These are phyloP conservation scores for Hanseniaspora pseudoguilliermondii DNA, from an alignment of 805 yeast genomes.

Conservation along the genomic window DNA sequence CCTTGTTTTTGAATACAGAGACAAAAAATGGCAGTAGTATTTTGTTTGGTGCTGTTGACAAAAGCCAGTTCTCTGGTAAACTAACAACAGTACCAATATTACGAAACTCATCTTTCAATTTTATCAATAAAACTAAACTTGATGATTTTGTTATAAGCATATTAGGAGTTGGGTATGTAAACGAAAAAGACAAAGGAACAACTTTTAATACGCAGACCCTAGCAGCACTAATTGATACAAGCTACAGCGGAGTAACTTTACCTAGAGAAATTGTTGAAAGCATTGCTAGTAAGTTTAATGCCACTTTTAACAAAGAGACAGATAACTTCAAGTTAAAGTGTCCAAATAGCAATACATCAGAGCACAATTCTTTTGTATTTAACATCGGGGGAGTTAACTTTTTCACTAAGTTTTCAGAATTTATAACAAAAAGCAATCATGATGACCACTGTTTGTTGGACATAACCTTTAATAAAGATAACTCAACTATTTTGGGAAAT, in stretches of 20 bases:
- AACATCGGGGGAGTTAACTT: constrained; percentile 51
- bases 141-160: constrained; percentile 22
- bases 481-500: constrained; percentile 38
- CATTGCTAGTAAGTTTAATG: constrained; percentile 27
- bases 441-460: constrained; percentile 34
- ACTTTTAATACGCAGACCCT: constrained; percentile 21
- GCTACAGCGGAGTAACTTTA: constrained; percentile 32
- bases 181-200: not conserved
- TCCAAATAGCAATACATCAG: constrained; percentile 15
- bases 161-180: constrained; percentile 20
- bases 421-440: constrained; percentile 18
- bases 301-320: constrained; percentile 29
- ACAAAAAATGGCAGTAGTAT: constrained; percentile 37
- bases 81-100: constrained; percentile 40
- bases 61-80: constrained; percentile 44
- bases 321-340: constrained; percentile 42
- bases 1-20: constrained; percentile 43
- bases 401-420: constrained; percentile 34
- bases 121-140: constrained; percentile 16
- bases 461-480: constrained; percentile 25
- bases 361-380: constrained; percentile 29
- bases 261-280: not conserved
- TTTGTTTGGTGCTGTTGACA: constrained; percentile 63
- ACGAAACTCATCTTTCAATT: constrained; percentile 23
- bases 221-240: constrained; percentile 41